Base-by-base conservation (phyloP, 768 basidiomycete species). In the Pisolithus tinctorius region DNA sequence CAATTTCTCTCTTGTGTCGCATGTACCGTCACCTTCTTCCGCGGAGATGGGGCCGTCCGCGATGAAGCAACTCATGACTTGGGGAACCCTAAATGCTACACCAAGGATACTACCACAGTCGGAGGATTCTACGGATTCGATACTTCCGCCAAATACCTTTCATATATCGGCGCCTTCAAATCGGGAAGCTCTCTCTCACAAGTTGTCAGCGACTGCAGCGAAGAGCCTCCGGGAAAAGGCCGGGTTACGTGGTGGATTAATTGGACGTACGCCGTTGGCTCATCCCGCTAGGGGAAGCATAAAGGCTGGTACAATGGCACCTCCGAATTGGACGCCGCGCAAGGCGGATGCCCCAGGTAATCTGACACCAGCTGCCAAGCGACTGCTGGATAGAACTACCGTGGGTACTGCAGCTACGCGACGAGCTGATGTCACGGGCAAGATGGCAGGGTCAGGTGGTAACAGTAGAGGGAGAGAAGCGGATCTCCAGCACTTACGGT, bases 41-140 rank as follows among this genome's bases (percentile, higher is more conserved):
- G 78, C 83, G 5, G 76, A 89, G 60, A 78, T 97, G 43, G 90
- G 89, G 0, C 81, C 93, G 2, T 72, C 76, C 4, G 88, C 90
- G 1, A 77, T 98, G 47, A 92, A 93, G 61, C 86, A 97, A 58
- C 79, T 99, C 14, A 93, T 98, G 87, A 99, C 96, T 11, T 94
- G 92, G 93, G 96, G 96, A 2, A 93, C 92, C 11, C 75, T 98
- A 23, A 82, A 85, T 56, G 86, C 89, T 14, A 98, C 96, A 8
- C 96, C 96, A 3, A 84, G 95, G 48, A 78, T 96, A 4, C 78
- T 98, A 56, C 82, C 83, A 10, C 73, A 78, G 58, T 70, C 76
- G 9, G 78, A 83, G 34, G 79, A 86, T 57, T 71, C 76, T 4
- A 64, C 70, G 2, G 76, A 77, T 49, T 63, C 58, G 70, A 60